Percentiles rank a stretch among this genome's conserved stretches.
Conservation (phyloP, 2,329 filamentous ascomycete genomes). For the Pseudogymnoascus sp. region DNA sequence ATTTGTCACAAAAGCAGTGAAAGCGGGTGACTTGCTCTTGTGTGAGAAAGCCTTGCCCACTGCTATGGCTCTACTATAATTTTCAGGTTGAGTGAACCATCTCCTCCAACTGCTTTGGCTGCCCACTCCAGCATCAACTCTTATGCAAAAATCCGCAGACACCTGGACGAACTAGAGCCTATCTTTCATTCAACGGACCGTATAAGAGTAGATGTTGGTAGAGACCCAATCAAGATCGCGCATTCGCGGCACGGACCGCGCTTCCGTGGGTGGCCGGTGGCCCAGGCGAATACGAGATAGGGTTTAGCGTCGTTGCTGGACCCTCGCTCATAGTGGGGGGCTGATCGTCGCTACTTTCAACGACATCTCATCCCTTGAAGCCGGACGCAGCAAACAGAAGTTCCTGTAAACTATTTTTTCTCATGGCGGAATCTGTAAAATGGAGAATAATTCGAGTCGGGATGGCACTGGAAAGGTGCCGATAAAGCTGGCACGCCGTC, state of each 20-base stretch:
- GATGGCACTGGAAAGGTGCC: not conserved
- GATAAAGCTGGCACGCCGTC: conserved; percentile 14
- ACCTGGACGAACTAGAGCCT: too few relatives aligned
- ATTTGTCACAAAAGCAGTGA: conserved; percentile 41
- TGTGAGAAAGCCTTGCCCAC: conserved; percentile 55
- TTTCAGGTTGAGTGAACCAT: too few relatives aligned
- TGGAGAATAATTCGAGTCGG: not conserved
- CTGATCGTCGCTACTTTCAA: not conserved
- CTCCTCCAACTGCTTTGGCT: too few relatives aligned
- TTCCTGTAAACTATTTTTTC: not conserved
- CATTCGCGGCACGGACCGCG: not conserved
- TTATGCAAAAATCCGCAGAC: too few relatives aligned
- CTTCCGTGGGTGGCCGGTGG: not conserved
- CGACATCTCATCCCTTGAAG: not conserved
- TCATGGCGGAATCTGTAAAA: not conserved
- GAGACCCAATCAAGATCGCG: not conserved
- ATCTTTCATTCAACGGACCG: too few relatives aligned
- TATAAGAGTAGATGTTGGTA: too few relatives aligned
- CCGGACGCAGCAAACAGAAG: not conserved
- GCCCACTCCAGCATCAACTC: too few relatives aligned
- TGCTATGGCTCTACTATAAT: too few relatives aligned
- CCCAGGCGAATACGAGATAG: not conserved
- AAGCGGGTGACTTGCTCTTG: conserved; percentile 43
- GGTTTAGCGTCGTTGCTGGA: not conserved
- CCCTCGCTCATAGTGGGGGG: not conserved